Percentiles rank a stretch among this genome's conserved stretches.
Evolutionary conservation across 2,329 filamentous ascomycete species (phyloP).

Genomic region (Tolypocladium sp.): DNA sequence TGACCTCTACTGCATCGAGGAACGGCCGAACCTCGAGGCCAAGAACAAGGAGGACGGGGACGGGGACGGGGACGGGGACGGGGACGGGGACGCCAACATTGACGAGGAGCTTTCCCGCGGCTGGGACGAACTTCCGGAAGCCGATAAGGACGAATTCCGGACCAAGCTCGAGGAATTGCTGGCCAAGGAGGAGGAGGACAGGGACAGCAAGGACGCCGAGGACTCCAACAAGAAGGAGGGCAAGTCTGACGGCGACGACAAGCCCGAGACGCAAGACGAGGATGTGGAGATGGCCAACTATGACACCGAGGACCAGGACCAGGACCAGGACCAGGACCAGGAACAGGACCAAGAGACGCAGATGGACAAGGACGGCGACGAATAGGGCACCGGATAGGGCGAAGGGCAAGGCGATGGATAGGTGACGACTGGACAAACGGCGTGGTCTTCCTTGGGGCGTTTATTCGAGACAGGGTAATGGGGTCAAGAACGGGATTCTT

Average conservation of each 20-base stretch:
- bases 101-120: conserved; percentile 46
- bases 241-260: conserved; percentile 11
- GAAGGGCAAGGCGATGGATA: background rate
- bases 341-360: conserved; percentile 23
- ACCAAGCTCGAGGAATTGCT: conserved; percentile 17
- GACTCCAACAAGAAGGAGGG: conserved; percentile 10
- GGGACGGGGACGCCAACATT: conserved; percentile 23
- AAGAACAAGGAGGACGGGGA: conserved; percentile 31
- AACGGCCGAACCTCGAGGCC: conserved; percentile 31
- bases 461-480: background rate
- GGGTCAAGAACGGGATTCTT: background rate
- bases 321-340: conserved; percentile 28
- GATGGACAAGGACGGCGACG: conserved; percentile 22
- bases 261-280: conserved; percentile 30
- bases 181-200: conserved; percentile 14
- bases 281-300: conserved; percentile 40
- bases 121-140: conserved; percentile 44
- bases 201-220: conserved; percentile 10
- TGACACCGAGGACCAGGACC: conserved; percentile 29
- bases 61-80: conserved; percentile 12
- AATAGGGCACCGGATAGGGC: conserved; percentile 10
- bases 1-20: conserved; percentile 45
- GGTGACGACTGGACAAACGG: background rate
- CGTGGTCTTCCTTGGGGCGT: background rate
- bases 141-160: conserved; percentile 40